Percentiles rank a stretch among this genome's conserved stretches.
Conservation (phyloP, 2,329 filamentous ascomycete species). For the Aspergillus ustus region DNA sequence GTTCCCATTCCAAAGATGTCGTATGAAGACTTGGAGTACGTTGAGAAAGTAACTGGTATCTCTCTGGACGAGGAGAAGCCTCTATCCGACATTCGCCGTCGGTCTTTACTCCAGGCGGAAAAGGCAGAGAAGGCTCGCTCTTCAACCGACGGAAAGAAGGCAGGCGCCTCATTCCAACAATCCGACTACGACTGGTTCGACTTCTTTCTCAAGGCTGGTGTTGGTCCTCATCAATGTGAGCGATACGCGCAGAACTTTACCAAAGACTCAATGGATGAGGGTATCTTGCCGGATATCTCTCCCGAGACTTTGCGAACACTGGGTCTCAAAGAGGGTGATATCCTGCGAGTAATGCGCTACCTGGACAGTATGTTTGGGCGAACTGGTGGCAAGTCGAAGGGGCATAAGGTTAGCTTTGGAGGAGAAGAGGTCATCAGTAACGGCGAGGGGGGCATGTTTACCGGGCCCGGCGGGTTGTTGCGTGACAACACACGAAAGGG, state of each 20-base stretch:
- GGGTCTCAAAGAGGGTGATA: conserved; percentile 94
- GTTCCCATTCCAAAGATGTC: conserved; percentile 97
- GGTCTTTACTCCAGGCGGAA: conserved; percentile 27
- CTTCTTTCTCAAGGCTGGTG: conserved; percentile 92
- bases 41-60: conserved; percentile 83
- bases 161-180: conserved; percentile 45
- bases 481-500: conserved; percentile 95
- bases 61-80: conserved; percentile 93
- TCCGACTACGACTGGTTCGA: conserved; percentile 96
- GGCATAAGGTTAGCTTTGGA: conserved; percentile 58
- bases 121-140: conserved; percentile 42
- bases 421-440: conserved; percentile 58
- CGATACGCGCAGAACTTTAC: conserved; percentile 88
- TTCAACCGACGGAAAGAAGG: conserved; percentile 43
- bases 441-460: conserved; percentile 80
- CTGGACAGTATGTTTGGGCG: conserved; percentile 81
- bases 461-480: conserved; percentile 85
- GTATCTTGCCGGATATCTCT: conserved; percentile 86
- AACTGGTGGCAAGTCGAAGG: conserved; percentile 59
- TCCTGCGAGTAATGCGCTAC: conserved; percentile 89
- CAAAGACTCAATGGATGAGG: conserved; percentile 95
- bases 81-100: conserved; percentile 75
- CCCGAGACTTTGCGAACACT: conserved; percentile 80
- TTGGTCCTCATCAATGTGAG: conserved; percentile 90
- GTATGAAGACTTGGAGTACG: conserved; percentile 89